Evolutionary conservation across 768 basidiomycete genomes (phyloP), one percentile per base, ranked within the genome.

Genomic region (Amanita polypyramis): DNA sequence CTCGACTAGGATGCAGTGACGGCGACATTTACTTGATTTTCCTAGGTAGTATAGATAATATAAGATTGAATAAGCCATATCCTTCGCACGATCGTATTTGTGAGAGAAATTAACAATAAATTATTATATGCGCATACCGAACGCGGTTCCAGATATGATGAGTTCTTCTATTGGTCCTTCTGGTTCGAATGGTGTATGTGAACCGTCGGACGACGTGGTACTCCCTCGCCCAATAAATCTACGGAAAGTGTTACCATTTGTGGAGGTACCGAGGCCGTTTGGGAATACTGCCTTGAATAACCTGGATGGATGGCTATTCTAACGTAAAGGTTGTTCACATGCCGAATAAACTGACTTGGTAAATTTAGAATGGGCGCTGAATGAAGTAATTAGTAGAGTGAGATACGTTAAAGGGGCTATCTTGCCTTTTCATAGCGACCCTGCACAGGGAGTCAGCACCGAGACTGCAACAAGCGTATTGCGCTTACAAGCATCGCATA

Each of bases 311-410:
- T 3, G 20, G 19, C 12, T 15, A 44, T 8, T 33, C 6, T 9
- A 37, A 36, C 9, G n/a, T 47, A 33, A 27, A 27, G 3, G 25
- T 27, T 7, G 3, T 40, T 27, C 14, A n/a, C 14, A 23, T 14
- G n/a, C 12, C 3, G 4, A 23, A 40, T 40, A 40, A 17, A 58
- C 65, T 19, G 57, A 83, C 81, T 80, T 87, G 7, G 77, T 71
- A 54, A 85, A 89, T 57, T 83, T 86, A 2, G 81, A 76, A 56
- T 88, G 82, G 10, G 85, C 85, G 53, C 76, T 77, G n/a, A n/a
- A 19, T 0, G 17, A 4, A 9, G 20, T 34, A 4, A n/a, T 29
- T 32, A 12, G 12, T 7, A 10, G 12, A 42, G 9, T n/a, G 48
- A 52, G 51, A 14, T 40, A 27, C 34, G 23, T n/a, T 5, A 19